A percentile compares a stretch with the other conserved stretches of the same genome.
Conservation (phyloP, 139 green algal species). For the Chlorella sorokiniana region DNA sequence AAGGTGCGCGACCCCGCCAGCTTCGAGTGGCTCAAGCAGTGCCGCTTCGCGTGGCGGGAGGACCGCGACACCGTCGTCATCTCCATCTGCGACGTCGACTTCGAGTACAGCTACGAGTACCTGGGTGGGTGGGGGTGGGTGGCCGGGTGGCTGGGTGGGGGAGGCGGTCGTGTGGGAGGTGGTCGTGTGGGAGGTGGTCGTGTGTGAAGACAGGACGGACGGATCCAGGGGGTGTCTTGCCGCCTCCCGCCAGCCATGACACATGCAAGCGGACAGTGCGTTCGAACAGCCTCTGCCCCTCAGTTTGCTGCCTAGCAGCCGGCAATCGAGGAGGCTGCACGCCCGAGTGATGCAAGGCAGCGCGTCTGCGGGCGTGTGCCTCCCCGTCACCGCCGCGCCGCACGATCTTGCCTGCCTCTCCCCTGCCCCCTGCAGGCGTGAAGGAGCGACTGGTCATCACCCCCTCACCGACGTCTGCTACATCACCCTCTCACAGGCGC, state of each 20-base stretch:
- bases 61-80: constrained; percentile 93
- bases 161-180: background rate
- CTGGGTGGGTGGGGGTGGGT: constrained; percentile 49
- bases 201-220: too few relatives aligned
- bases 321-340: too few relatives aligned
- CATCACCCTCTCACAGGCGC: constrained; percentile 92
- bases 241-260: too few relatives aligned
- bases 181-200: background rate
- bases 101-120: constrained; percentile 97
- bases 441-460: constrained; percentile 98
- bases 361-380: background rate
- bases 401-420: background rate
- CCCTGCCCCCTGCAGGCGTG: constrained; percentile 59
- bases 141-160: background rate
- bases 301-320: too few relatives aligned
- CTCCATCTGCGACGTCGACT: constrained; percentile 97
- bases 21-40: constrained; percentile 98
- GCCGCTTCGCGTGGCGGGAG: constrained; percentile 94
- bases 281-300: too few relatives aligned
- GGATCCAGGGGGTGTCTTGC: too few relatives aligned
- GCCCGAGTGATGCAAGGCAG: too few relatives aligned
- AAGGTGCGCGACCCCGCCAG: constrained; percentile 85
- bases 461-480: constrained; percentile 96
- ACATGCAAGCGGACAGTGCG: too few relatives aligned
- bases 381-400: background rate